phyloP scores from a whole-genome alignment of 169 alveolate genomes.

The Plasmodium knowlesi region DNA sequence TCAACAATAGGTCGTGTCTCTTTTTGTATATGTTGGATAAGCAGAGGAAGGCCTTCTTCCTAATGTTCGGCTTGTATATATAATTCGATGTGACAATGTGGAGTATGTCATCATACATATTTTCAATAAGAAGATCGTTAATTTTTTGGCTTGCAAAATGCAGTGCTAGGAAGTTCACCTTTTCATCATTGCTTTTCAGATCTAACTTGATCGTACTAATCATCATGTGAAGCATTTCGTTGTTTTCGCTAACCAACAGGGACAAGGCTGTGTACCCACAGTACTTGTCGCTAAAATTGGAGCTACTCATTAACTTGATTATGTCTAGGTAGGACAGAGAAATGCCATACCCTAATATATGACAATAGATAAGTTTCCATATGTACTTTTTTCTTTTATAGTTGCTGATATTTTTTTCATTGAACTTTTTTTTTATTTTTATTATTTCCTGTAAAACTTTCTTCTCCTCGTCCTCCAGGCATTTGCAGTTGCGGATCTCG shows the following conservation, averaged over 20 bases:
- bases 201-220: conserved; percentile 80
- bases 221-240: conserved; percentile 82
- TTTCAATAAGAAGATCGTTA: conserved; percentile 83
- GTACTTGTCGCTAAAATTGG: conserved; percentile 93
- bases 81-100: conserved; percentile 75
- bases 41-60: conserved; percentile 88
- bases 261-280: conserved; percentile 97
- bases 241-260: conserved; percentile 87
- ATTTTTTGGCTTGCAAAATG: conserved; percentile 85
- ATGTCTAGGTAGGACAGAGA: conserved; percentile 95
- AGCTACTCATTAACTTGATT: conserved; percentile 91
- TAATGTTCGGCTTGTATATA: conserved; percentile 76
- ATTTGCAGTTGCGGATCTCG: conserved; percentile 46
- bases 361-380: conserved; percentile 95
- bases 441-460: conserved; percentile 94
- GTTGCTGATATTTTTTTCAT: conserved; percentile 88
- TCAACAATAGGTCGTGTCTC: conserved; percentile 61
- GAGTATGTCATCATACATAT: conserved; percentile 83
- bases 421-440: conserved; percentile 93
- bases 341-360: conserved; percentile 96
- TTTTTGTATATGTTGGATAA: conserved; percentile 80
- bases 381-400: conserved; percentile 95
- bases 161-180: conserved; percentile 87
- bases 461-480: conserved; percentile 89
- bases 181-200: conserved; percentile 75